Evolutionary conservation across 345 rosid genomes (phyloP), one percentile per base, ranked within the genome.

Genomic region (Pugionium dolabratum): DNA sequence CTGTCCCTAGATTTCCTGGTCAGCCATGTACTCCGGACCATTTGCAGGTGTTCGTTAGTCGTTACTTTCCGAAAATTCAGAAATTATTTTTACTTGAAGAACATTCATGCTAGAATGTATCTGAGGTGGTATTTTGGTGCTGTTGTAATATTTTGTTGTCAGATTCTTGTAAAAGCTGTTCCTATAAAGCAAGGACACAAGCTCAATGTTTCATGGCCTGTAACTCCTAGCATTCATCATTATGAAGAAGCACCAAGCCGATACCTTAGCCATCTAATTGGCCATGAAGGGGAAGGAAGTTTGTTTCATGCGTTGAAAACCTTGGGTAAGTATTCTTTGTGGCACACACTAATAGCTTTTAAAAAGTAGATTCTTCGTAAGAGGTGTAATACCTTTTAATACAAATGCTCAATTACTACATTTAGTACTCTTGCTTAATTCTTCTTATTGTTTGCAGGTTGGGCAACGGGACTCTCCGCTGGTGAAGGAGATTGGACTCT

Each of bases 261-360:
- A 71, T 93, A 93, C 82, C 91, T 93, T 67, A 78, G 86, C 62
- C 97, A 93, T 76, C 89, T 93, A 63, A 84, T 90, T 69, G 94
- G 91, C 51, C 98, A 93, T 73, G 85, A 90, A 83, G 96, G 91
- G 72, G 91, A 90, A 80, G 98, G 98, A 62, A 87, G 97, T 32
- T 64, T 93, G 66, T 93, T 81, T 79, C 79, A 83, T 45, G 77
- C 89, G 82, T 79, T 90, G 83, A 93, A 93, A 72, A 84, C 75
- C 44, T 76, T 88, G 76, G 98, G 98, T 93, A 72, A 64, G 84
- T 75, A 65, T 50, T 62, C 18, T 59, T 37, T 45, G 48, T 34
- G 44, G 37, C 53, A 64, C 28, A 61, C 31, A 28, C 25, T 32
- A 39, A 27, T 42, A 49, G 34, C 37, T n/a, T 69, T 33, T 41